These are phyloP conservation scores for Actinomucor elegans DNA, from an alignment of 371 early-diverging fungal genomes.

Conservation along the genomic window DNA sequence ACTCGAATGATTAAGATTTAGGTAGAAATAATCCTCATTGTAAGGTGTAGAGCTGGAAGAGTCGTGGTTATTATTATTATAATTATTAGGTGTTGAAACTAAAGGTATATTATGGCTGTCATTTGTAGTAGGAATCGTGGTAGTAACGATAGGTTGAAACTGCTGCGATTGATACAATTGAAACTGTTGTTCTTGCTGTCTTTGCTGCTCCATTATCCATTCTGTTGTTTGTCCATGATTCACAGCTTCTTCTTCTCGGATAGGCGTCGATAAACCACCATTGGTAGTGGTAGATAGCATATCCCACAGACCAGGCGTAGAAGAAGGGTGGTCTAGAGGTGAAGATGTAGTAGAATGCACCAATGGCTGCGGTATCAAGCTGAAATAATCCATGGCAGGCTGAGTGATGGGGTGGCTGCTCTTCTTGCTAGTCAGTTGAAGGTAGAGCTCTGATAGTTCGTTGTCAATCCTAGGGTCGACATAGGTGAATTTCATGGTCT, in stretches of 20 bases:
- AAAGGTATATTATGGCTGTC: not conserved
- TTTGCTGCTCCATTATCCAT: conserved; percentile 13
- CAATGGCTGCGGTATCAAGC: conserved; percentile 10
- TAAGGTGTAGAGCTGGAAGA: too few species aligned
- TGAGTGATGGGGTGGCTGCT: not conserved
- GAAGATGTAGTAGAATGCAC: conserved; percentile 11
- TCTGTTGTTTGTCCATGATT: not conserved
- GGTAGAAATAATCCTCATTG: conserved; percentile 1
- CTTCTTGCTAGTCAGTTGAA: not conserved
- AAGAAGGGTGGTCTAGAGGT: not conserved
- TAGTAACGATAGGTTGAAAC: too few species aligned
- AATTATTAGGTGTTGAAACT: not conserved
- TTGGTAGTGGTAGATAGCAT: conserved; percentile 12
- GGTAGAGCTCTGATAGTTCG: conserved; percentile 7
- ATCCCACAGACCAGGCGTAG: conserved; percentile 17
- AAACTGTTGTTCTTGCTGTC: conserved; percentile 6
- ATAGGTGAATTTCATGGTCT: conserved; percentile 2
- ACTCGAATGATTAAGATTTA: conserved; percentile 4
- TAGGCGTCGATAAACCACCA: conserved; percentile 11
- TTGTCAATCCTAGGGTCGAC: conserved; percentile 8
- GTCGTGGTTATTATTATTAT: not conserved
- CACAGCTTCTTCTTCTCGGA: conserved; percentile 4
- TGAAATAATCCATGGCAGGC: conserved; percentile 12
- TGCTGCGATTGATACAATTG: conserved; percentile 16
- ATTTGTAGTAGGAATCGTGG: too few species aligned